These are phyloP conservation scores for Neurospora pannonica DNA, from an alignment of 495 filamentous ascomycete genomes.

Conservation along the genomic window DNA sequence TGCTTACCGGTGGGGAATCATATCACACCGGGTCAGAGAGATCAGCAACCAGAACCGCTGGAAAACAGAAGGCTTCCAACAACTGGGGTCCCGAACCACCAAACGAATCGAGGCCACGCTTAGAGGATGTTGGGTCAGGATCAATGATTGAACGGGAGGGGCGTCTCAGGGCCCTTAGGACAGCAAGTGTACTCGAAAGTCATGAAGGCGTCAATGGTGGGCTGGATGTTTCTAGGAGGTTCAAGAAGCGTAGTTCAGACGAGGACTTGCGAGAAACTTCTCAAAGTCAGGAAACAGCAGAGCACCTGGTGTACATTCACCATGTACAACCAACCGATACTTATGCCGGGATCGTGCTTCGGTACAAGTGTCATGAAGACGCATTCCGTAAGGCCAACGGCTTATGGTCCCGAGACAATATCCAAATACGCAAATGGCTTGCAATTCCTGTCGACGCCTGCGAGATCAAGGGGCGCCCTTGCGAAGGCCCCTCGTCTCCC, in stretches of 20 bases:
- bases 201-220: slow-evolving; percentile 40
- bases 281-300: slow-evolving; percentile 38
- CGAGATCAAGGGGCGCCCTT: slow-evolving; percentile 65
- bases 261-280: slow-evolving; percentile 26
- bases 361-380: slow-evolving; percentile 72
- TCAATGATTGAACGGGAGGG: slow-evolving; percentile 39
- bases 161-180: slow-evolving; percentile 36
- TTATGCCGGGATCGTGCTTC: slow-evolving; percentile 80
- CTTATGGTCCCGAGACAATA: slow-evolving; percentile 85
- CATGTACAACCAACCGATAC: slow-evolving; percentile 74
- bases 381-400: slow-evolving; percentile 80
- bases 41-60: slow-evolving; percentile 7
- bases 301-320: slow-evolving; percentile 82
- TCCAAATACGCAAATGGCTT: slow-evolving; percentile 72
- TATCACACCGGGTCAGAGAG: slow-evolving; percentile 10
- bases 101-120: slow-evolving; percentile 22
- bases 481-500: slow-evolving; percentile 28
- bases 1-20: slow-evolving; percentile 24
- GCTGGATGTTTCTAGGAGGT: slow-evolving; percentile 36
- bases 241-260: slow-evolving; percentile 46
- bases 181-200: slow-evolving; percentile 41
- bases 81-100: slow-evolving; percentile 35
- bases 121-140: slow-evolving; percentile 39
- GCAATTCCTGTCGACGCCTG: slow-evolving; percentile 87
- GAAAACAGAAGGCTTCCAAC: neutral